Evolutionary conservation across 768 basidiomycete species (phyloP).

Genomic region (Zangia roseola): DNA sequence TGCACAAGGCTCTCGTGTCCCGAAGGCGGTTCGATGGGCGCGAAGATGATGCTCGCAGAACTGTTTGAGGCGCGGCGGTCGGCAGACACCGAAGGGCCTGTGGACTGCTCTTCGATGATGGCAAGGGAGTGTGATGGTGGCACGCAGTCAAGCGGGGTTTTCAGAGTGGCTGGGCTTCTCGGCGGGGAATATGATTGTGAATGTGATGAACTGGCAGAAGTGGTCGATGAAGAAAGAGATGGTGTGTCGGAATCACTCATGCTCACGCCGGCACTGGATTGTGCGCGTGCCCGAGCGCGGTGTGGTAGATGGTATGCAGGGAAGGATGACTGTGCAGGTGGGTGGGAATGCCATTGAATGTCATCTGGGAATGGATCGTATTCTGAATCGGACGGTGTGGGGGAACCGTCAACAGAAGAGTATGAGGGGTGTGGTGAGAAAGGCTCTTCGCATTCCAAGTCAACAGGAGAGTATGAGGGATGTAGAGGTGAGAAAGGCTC

Average conservation of each 20-base stretch:
- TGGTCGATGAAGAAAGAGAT: conserved; percentile 44
- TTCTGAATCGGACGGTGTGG: conserved; percentile 36
- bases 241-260: conserved; percentile 45
- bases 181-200: conserved; percentile 35
- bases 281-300: conserved; percentile 28
- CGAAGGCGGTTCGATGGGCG: conserved; percentile 13
- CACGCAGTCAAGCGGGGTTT: conserved; percentile 33
- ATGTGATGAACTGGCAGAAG: conserved; percentile 37
- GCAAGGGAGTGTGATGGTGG: conserved; percentile 27
- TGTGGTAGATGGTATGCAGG: conserved; percentile 35
- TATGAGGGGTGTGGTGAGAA: conserved; percentile 26
- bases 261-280: conserved; percentile 29
- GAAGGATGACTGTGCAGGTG: conserved; percentile 17
- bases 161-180: conserved; percentile 31
- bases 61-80: conserved; percentile 14
- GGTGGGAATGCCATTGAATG: conserved; percentile 22
- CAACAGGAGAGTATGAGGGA: conserved; percentile 14
- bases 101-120: conserved; percentile 39
- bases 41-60: conserved; percentile 24
- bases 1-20: conserved; percentile 22
- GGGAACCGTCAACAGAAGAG: conserved; percentile 6
- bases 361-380: conserved; percentile 32
- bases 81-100: conserved; percentile 16
- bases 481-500: conserved; percentile 30
- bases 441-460: conserved; percentile 32